Percentiles rank a stretch among this genome's conserved stretches.
Evolutionary conservation across 768 basidiomycete genomes (phyloP).

Genomic region (Mycena galopus): DNA sequence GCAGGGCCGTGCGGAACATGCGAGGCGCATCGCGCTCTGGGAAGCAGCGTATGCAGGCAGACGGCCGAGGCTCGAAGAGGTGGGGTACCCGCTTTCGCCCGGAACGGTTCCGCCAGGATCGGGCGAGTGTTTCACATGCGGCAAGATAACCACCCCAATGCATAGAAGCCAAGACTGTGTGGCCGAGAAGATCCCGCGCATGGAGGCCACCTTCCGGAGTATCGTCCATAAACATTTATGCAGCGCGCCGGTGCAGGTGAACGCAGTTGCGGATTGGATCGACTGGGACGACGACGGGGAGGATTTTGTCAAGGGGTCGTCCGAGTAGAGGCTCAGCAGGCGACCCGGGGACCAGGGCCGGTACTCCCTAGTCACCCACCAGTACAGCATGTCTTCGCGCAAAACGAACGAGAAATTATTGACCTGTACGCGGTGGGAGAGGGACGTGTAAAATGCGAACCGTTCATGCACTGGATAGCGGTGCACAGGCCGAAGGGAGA

Average conservation of each 20-base stretch:
- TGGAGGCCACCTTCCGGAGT: slow-evolving; percentile 14
- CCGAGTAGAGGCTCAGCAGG: slow-evolving; percentile 34
- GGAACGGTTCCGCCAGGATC: not conserved
- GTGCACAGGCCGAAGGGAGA: slow-evolving; percentile 34
- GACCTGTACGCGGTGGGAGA: slow-evolving; percentile 28
- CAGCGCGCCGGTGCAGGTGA: not conserved
- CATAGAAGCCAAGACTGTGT: slow-evolving; percentile 19
- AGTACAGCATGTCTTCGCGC: slow-evolving; percentile 10
- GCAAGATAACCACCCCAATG: slow-evolving; percentile 2
- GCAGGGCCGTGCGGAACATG: slow-evolving; percentile 11
- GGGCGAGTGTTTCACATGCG: slow-evolving; percentile 33
- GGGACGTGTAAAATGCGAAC: slow-evolving; percentile 15
- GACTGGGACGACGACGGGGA: slow-evolving; percentile 37
- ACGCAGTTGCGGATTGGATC: slow-evolving; percentile 24
- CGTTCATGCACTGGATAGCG: slow-evolving; percentile 40
- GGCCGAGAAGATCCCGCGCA: not conserved
- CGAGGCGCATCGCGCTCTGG: not conserved
- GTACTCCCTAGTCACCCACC: slow-evolving; percentile 20
- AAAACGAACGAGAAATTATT: too few relatives aligned
- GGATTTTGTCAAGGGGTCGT: slow-evolving; percentile 40
- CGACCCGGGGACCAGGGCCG: slow-evolving; percentile 15
- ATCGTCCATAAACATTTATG: slow-evolving; percentile 2
- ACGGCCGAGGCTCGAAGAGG: not conserved
- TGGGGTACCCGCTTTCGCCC: slow-evolving; percentile 29
- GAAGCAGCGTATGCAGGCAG: not conserved